Conservation (phyloP, 768 basidiomycete species). For the Amanita muscaria region DNA sequence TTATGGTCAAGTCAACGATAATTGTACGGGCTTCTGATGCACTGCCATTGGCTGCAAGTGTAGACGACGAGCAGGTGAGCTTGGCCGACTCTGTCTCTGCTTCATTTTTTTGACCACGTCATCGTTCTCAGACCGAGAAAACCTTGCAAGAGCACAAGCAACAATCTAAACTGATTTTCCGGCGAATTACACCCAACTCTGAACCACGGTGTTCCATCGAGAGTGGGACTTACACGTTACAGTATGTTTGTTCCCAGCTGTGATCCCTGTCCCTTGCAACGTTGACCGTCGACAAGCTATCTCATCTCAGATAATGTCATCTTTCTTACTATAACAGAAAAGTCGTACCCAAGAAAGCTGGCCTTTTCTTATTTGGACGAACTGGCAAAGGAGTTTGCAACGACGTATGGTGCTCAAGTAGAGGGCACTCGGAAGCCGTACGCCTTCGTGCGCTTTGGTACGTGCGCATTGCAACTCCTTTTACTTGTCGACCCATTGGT, state of each 20-base stretch:
- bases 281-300: slow-evolving; percentile 51
- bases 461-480: slow-evolving; percentile 17
- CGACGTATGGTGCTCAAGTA: slow-evolving; percentile 88
- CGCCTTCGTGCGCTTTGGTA: slow-evolving; percentile 96
- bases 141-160: slow-evolving; percentile 96
- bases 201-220: slow-evolving; percentile 97
- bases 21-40: slow-evolving; percentile 81
- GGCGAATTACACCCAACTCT: slow-evolving; percentile 86
- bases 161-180: slow-evolving; percentile 93
- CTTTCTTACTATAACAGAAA: slow-evolving; percentile 92
- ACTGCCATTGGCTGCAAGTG: slow-evolving; percentile 88
- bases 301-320: slow-evolving; percentile 91
- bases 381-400: slow-evolving; percentile 90
- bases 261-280: slow-evolving; percentile 3
- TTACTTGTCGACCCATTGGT: slow-evolving; percentile 2
- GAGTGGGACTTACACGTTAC: slow-evolving; percentile 89
- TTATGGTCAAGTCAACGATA: slow-evolving; percentile 83
- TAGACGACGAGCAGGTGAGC: slow-evolving; percentile 91
- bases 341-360: slow-evolving; percentile 93
- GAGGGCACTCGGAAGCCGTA: slow-evolving; percentile 94
- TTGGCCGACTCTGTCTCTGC: neutral
- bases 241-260: slow-evolving; percentile 46
- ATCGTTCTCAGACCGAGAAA: slow-evolving; percentile 70
- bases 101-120: neutral
- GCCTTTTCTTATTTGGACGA: slow-evolving; percentile 98